Base-by-base conservation (phyloP, 2,329 filamentous ascomycete genomes). In the Ceratocystis albifundus region DNA sequence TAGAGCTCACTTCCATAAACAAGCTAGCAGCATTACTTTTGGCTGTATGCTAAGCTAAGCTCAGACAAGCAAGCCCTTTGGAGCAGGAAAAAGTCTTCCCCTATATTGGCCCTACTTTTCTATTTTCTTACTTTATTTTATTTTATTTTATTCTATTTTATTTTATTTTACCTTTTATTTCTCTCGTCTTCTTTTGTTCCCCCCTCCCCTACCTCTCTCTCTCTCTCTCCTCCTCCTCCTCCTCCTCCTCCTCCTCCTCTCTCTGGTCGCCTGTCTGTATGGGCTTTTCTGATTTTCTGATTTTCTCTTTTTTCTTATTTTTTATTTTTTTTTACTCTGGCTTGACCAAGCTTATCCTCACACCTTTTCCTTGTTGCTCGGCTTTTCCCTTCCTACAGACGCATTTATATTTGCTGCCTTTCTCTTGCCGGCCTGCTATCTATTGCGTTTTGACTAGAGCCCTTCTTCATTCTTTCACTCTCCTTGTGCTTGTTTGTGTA, bases 281-380 rank as follows among this genome's bases (percentile, higher is more conserved):
- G 48, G 48, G 44, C 64, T 65, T 28, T 65, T 59, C 12, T 44
- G 57, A 59, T 30, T 65, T 65, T 65, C 64, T 45, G n/a, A n/a
- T n/a, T n/a, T n/a, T n/a, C n/a, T n/a, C n/a, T n/a, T n/a, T 65
- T 28, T 65, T 59, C 12, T 44, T 45, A 59, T 30, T 65, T 65
- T 65, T 53, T 45, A n/a, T n/a, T n/a, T 45, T 57, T 44, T 45
- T 59, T 65, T 64, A 46, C 50, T 45, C 64, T 59, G 55, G 55
- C 46, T 53, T 61, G 22, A 65, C 55, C 48, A 8, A 36, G 55
- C 25, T 20, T 59, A 59, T 59, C 28, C 20, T 59, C 55, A 32
- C 28, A 30, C 28, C n/a, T 25, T 36, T 59, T 30, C n/a, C 22
- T 30, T 30, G 25, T 28, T 22, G 28, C 55, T 32, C 55, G 55